Base-by-base conservation (phyloP, 1,284 basidiomycete genomes). In the Pseudozyma hubeiensis region DNA sequence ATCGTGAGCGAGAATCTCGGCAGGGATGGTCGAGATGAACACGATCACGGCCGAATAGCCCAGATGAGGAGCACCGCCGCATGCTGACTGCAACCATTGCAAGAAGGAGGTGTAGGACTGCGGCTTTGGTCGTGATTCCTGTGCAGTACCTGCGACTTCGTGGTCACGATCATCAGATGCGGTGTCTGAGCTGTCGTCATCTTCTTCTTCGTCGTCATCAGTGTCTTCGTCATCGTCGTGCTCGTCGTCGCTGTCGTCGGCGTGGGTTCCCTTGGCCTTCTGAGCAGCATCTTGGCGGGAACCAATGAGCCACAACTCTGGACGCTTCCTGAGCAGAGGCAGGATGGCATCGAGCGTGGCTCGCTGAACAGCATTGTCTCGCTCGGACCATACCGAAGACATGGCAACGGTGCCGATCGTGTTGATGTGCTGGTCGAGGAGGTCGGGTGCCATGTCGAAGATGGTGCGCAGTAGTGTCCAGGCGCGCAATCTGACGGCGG, bases 41-140 rank as follows among this genome's bases (percentile, higher is more conserved):
- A 95, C 86, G 9, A 94, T 85, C 33, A 94, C 86, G 0, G 90
- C 87, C 0, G 92, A 92, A 80, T 94, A 95, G 4, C 91, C 91
- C 70, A 91, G 88, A 4, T 88, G 72, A 0, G 92, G 90, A n/a
- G 90, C 90, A 0, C 91, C 91, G 10, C 88, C 88, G 81, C 93
- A 94, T 8, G 90, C 92, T 1, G 89, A 84, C 69, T 90, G 87
- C 16, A 95, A 87, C 85, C 93, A 94, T 31, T 87, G 87, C 30
- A 92, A 83, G 82, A 94, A 92, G 39, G 62, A 65, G 14, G 67
- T 35, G 31, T 81, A 74, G 0, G 73, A 63, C 3, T 56, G 72
- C 0, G 77, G 65, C 29, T 53, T 59, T 5, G 53, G 39, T 2
- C 56, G 56, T 40, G 52, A 31, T 43, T 29, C 49, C 7, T 49